Conservation (phyloP, 2,329 filamentous ascomycete species). For the Fusarium sp. region DNA sequence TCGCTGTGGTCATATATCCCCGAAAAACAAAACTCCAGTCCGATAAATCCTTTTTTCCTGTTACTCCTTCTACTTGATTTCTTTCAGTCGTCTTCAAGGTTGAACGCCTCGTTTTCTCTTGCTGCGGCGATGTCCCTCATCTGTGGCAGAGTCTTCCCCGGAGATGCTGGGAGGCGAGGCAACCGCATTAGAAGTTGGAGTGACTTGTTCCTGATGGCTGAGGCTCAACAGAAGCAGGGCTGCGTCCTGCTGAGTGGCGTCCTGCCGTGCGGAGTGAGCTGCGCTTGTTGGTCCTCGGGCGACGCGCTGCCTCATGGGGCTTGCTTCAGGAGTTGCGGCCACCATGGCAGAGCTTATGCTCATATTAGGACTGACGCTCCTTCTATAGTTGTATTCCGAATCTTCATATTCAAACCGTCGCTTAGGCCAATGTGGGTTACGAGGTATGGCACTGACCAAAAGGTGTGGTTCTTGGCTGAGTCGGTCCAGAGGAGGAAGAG, state of each 20-base stretch:
- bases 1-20: constrained; percentile 32
- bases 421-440: constrained; percentile 34
- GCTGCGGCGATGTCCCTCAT: constrained; percentile 36
- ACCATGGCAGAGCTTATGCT: constrained; percentile 22
- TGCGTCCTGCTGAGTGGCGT: constrained; percentile 39
- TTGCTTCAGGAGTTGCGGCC: constrained; percentile 35
- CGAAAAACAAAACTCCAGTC: constrained; percentile 1
- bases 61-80: not conserved
- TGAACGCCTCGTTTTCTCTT: constrained; percentile 41
- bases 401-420: constrained; percentile 40
- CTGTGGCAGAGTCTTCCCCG: not conserved
- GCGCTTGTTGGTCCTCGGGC: not conserved
- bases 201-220: constrained; percentile 21
- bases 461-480: not conserved
- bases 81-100: constrained; percentile 9
- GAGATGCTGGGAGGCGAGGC: not conserved
- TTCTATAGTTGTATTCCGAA: constrained; percentile 30
- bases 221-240: constrained; percentile 42
- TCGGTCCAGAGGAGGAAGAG: not conserved
- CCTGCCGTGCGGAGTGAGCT: constrained; percentile 29
- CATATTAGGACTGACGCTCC: constrained; percentile 37
- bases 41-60: not conserved
- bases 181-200: not conserved
- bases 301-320: constrained; percentile 19
- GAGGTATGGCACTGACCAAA: not conserved